Conservation (phyloP, 2,329 filamentous ascomycete genomes). For the Trichoderma sp. region DNA sequence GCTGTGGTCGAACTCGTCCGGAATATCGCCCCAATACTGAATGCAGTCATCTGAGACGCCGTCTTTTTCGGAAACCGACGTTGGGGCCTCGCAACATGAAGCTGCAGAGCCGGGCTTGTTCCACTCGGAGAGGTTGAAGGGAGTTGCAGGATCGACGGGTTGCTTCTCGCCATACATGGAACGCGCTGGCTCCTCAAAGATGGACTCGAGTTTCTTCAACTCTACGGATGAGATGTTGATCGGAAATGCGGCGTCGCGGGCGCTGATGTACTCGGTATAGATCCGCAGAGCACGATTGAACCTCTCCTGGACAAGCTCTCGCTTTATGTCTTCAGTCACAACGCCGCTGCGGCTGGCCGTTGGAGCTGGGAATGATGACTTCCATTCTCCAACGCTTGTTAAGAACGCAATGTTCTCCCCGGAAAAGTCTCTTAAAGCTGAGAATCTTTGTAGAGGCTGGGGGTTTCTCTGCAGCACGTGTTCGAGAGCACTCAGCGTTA, state of each 20-base stretch:
- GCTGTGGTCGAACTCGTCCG: slow-evolving; percentile 44
- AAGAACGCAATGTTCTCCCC: slow-evolving; percentile 70
- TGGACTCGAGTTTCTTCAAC: slow-evolving; percentile 46
- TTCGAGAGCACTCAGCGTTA: slow-evolving; percentile 61
- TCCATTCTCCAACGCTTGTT: slow-evolving; percentile 56
- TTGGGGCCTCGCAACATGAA: not conserved
- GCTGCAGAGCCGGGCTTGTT: not conserved
- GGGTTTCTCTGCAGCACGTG: slow-evolving; percentile 58
- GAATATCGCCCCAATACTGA: slow-evolving; percentile 42
- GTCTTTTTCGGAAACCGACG: not conserved
- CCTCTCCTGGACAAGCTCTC: slow-evolving; percentile 40
- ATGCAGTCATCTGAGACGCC: slow-evolving; percentile 15
- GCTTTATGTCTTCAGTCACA: slow-evolving; percentile 22
- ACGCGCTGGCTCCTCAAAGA: slow-evolving; percentile 54
- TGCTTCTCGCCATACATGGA: slow-evolving; percentile 38
- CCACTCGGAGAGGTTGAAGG: slow-evolving; percentile 32
- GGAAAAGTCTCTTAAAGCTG: slow-evolving; percentile 63
- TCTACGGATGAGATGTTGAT: slow-evolving; percentile 60
- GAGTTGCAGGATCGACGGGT: slow-evolving; percentile 37
- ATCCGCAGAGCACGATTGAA: slow-evolving; percentile 60
- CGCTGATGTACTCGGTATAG: slow-evolving; percentile 58
- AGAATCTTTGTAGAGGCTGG: slow-evolving; percentile 59
- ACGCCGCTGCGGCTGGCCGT: slow-evolving; percentile 22
- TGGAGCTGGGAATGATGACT: slow-evolving; percentile 33
- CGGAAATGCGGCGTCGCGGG: slow-evolving; percentile 58